Percentiles rank a stretch among this genome's conserved stretches.
Conservation (phyloP, 2,329 filamentous ascomycete genomes). For the Fusarium hainanense region DNA sequence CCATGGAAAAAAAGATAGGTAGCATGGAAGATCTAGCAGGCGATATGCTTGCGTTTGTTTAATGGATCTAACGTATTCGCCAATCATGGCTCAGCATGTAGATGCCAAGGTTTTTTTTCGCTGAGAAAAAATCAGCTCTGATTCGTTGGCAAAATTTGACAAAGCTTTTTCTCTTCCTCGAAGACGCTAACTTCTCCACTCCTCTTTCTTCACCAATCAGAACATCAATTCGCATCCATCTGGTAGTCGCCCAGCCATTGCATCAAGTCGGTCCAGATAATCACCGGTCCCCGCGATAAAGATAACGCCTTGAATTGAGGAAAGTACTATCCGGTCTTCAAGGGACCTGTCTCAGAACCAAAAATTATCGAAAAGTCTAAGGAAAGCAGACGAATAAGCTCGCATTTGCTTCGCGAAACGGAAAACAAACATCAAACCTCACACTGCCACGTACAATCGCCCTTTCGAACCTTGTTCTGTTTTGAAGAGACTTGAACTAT, state of each 20-base stretch:
- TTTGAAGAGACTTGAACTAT: slow-evolving; percentile 35
- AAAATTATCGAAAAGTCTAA: background rate
- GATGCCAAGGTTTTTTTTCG: background rate
- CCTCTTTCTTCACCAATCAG: background rate
- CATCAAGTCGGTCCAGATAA: slow-evolving; percentile 13
- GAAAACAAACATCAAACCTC: background rate
- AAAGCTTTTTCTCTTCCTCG: background rate
- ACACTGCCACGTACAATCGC: too few species aligned
- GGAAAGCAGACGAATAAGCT: background rate
- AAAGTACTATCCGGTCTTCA: slow-evolving; percentile 2
- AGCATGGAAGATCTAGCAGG: background rate
- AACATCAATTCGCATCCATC: background rate
- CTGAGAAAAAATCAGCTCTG: background rate
- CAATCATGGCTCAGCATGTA: background rate
- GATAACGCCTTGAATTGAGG: background rate
- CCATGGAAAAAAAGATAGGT: background rate
- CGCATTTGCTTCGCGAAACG: background rate
- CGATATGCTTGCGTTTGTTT: background rate
- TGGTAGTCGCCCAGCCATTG: slow-evolving; percentile 8
- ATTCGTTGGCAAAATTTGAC: slow-evolving; percentile 5
- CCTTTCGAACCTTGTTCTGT: slow-evolving; percentile 6
- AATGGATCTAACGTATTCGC: background rate
- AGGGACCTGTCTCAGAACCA: background rate
- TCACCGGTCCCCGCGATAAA: slow-evolving; percentile 13
- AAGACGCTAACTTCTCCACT: background rate